A percentile compares a stretch with the other conserved stretches of the same genome.
Conservation (phyloP, 805 yeast genomes). For the Debaryomyces castellii region DNA sequence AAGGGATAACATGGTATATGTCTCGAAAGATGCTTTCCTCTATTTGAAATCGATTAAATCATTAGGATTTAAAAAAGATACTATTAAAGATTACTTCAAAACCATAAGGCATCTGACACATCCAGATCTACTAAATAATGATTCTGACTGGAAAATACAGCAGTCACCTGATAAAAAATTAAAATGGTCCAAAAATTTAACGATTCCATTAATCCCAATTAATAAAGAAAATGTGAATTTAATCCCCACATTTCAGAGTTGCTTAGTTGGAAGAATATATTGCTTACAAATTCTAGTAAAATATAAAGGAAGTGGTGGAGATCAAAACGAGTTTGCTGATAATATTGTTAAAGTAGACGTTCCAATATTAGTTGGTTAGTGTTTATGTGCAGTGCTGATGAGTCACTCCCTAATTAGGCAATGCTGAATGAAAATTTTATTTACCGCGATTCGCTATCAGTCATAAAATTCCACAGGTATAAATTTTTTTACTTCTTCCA, state of each 20-base stretch:
- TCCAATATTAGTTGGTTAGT: constrained; percentile 36
- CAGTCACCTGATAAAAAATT: constrained; percentile 13
- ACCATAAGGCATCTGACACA: constrained; percentile 22
- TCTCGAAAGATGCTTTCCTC: constrained; percentile 33
- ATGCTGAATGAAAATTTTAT: constrained; percentile 14
- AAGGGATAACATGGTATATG: constrained; percentile 29
- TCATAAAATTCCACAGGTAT: constrained; percentile 4
- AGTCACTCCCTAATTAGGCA: constrained; percentile 27
- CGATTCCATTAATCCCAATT: constrained; percentile 40
- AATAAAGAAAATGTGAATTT: constrained; percentile 49
- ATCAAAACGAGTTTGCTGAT: constrained; percentile 30
- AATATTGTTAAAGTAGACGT: constrained; percentile 34
- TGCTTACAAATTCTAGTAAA: constrained; percentile 48
- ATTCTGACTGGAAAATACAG: constrained; percentile 26
- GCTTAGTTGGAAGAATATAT: constrained; percentile 60
- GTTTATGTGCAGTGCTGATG: constrained; percentile 9
- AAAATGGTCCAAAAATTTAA: constrained; percentile 31
- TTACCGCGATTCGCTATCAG: constrained; percentile 40
- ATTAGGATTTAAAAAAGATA: constrained; percentile 40
- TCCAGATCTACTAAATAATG: constrained; percentile 22
- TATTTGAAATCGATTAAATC: constrained; percentile 38
- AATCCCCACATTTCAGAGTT: constrained; percentile 62
- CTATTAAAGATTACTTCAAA: constrained; percentile 36
- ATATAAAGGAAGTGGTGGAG: constrained; percentile 41
- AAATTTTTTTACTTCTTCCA: neutral